phyloP scores from a whole-genome alignment of 108 stramenopile species.

The Pseudonitzschia delicatissima region DNA sequence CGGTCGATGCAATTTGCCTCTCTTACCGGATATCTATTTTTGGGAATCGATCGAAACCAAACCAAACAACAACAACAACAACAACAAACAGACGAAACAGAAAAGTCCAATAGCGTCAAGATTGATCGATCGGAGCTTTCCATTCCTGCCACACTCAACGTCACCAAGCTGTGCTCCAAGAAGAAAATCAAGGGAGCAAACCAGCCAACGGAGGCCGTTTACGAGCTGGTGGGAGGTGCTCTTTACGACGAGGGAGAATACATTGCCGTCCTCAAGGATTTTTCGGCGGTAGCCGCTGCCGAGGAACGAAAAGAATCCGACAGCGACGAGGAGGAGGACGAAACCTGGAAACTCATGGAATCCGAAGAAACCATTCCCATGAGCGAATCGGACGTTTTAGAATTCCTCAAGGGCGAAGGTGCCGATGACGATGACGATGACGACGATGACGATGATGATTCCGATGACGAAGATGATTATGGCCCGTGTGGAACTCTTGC shows the following conservation, averaged over 20 bases:
- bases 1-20: conserved; percentile 11
- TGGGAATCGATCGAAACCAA: conserved; percentile 18
- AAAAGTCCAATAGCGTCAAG: not conserved
- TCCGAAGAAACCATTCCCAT: conserved; percentile 36
- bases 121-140: conserved; percentile 13
- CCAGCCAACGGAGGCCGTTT: not conserved
- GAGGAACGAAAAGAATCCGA: not conserved
- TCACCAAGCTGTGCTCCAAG: conserved; percentile 21
- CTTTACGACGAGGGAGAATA: conserved; percentile 35
- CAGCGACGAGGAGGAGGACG: conserved; percentile 28
- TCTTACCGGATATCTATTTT: conserved; percentile 24
- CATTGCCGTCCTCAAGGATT: conserved; percentile 26
- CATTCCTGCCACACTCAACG: conserved; percentile 17
- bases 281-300: not conserved
- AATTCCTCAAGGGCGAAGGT: conserved; percentile 32
- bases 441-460: not conserved
- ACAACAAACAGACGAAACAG: not conserved
- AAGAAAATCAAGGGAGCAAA: conserved; percentile 1
- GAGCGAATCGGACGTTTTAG: conserved; percentile 23
- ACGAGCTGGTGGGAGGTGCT: conserved; percentile 30
- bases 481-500: conserved; percentile 27
- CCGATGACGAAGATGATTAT: not conserved
- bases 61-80: not conserved
- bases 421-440: conserved; percentile 9
- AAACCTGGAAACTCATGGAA: conserved; percentile 33